Percentiles rank a stretch among this genome's conserved stretches.
Evolutionary conservation across 2,329 filamentous ascomycete species (phyloP).

Genomic region (Beauveria rudraprayagi): DNA sequence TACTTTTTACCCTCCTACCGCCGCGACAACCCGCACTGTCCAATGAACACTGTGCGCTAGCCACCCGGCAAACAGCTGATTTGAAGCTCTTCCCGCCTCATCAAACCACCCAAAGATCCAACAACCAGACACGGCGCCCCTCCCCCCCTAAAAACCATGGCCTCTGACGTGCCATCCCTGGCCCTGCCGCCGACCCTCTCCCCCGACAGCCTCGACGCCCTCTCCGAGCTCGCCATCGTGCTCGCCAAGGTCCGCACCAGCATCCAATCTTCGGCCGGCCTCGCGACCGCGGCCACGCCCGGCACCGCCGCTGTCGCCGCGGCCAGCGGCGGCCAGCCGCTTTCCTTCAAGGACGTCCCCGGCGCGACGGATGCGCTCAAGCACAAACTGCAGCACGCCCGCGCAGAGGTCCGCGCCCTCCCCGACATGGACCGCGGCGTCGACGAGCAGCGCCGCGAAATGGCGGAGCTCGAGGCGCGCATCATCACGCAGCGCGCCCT

Average conservation of each 20-base stretch:
- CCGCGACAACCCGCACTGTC: neutral
- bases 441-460: constrained; percentile 64
- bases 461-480: constrained; percentile 54
- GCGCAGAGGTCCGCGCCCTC: constrained; percentile 54
- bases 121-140: neutral
- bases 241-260: constrained; percentile 62
- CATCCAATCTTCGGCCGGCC: constrained; percentile 32
- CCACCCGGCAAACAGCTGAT: neutral
- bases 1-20: neutral
- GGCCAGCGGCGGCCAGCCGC: constrained; percentile 27
- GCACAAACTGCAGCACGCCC: constrained; percentile 74
- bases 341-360: constrained; percentile 65
- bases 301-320: constrained; percentile 16
- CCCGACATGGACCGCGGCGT: constrained; percentile 62
- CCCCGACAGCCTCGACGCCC: constrained; percentile 76
- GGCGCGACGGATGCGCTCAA: constrained; percentile 71
- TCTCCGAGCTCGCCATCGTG: constrained; percentile 72
- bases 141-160: constrained; percentile 12
- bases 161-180: constrained; percentile 34
- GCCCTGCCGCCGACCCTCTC: constrained; percentile 58
- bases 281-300: constrained; percentile 31
- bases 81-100: neutral
- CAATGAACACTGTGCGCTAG: neutral
- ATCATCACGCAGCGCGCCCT: constrained; percentile 55
- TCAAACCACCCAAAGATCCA: neutral